Conservation (phyloP, 345 rosid genomes). For the Garcia nutans region DNA sequence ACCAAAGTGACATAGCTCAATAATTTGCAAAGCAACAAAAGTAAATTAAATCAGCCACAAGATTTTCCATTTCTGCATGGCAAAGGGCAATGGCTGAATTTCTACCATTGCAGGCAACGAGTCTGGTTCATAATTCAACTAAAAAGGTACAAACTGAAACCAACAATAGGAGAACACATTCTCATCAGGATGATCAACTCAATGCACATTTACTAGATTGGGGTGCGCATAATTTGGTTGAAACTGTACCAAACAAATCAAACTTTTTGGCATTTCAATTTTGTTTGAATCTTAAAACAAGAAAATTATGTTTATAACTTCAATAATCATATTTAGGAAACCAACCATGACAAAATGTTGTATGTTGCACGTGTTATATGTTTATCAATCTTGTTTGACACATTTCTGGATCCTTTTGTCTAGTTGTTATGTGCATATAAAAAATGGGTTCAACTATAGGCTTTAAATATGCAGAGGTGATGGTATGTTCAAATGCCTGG, state of each 20-base stretch:
- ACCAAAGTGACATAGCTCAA: not conserved
- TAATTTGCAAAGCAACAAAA: not conserved
- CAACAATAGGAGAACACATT: not conserved
- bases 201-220: not conserved
- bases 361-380: too few species aligned
- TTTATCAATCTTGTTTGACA: not conserved
- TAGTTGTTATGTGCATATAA: not conserved
- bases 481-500: not conserved
- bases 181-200: not conserved
- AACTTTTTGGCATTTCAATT: too few species aligned
- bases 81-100: not conserved
- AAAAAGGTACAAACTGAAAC: not conserved
- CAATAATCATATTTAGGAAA: not conserved
- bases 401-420: not conserved
- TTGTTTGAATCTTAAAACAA: too few species aligned
- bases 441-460: not conserved
- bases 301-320: not conserved
- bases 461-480: not conserved
- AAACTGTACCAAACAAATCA: too few species aligned
- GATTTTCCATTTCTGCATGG: not conserved
- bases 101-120: not conserved
- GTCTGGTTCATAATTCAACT: not conserved
- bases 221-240: not conserved
- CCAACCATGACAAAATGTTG: not conserved
- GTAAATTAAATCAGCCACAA: not conserved